Evolutionary conservation across 2,329 filamentous ascomycete species (phyloP), one percentile per base, ranked within the genome.

Genomic region (Aschersonia sp.): DNA sequence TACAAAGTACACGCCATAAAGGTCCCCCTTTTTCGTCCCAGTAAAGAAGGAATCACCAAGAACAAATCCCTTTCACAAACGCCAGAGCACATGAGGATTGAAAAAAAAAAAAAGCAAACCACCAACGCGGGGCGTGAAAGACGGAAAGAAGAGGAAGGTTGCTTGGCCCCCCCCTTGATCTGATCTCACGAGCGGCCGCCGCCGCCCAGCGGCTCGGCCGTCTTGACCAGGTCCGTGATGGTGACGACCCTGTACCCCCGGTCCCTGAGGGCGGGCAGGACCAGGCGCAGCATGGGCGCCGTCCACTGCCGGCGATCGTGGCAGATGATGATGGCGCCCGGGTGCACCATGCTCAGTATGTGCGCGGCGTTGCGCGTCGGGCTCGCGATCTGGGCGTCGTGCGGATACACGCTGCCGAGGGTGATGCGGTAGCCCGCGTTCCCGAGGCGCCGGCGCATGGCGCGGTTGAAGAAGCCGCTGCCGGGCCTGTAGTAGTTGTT

Each of bases 281-380:
- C 81, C 50, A 69, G 75, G 40, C 70, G 68, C 63, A 94, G 60
- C 85, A 94, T 92, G 1, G 85, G 83, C 44, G 75, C 71, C 30
- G 87, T 94, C 85, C 88, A 94, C n/a, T 72, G 68, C 57, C 88
- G 72, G 54, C 87, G 64, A 67, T 95, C 88, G 67, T 95, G 88
- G 59, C 87, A 89, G 46, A 95, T 82, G 51, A 95, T 81, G 49
- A 95, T 83, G 31, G 77, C 81, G 0, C 88, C 88, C 0, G 84
- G 81, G 44, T 76, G 70, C 37, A 83, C 70, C 83, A 88, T 87
- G 65, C 85, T 87, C 55, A 94, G 63, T 4, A 94, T 77, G 67
- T 94, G 87, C 54, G 69, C 71, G 6, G 85, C 82, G 64, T 95
- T 95, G 46, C 88, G 55, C 53, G 69, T 67, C 54, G 78, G 73